A percentile compares a stretch with the other conserved stretches of the same genome.
Conservation (phyloP, 202 grass and related monocot genomes). For the Carex sylvatica region DNA sequence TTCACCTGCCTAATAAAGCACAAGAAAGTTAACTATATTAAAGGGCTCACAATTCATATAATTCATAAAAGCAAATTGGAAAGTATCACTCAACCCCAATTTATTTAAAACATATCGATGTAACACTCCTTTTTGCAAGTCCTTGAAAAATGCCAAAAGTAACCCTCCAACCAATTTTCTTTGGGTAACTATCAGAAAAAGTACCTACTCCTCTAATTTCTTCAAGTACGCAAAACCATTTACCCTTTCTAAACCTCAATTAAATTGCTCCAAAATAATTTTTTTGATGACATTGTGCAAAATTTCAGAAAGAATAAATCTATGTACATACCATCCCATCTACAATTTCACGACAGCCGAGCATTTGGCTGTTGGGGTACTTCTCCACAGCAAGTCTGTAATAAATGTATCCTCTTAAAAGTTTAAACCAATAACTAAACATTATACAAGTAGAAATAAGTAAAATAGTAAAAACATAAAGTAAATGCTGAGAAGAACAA, state of each 20-base stretch:
- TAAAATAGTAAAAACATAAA: not conserved
- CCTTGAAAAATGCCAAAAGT: not conserved
- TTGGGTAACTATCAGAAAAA: not conserved
- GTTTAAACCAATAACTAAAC: not conserved
- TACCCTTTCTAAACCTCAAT: not conserved
- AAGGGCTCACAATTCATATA: not conserved
- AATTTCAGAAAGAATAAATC: slow-evolving; percentile 15
- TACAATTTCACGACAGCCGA: slow-evolving; percentile 54
- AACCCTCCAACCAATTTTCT: not conserved
- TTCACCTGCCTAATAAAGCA: slow-evolving; percentile 54
- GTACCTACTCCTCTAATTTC: not conserved
- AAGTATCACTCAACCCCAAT: not conserved
- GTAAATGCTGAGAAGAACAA: not conserved
- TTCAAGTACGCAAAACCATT: not conserved
- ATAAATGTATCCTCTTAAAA: not conserved
- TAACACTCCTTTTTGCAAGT: not conserved
- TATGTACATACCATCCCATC: slow-evolving; percentile 53
- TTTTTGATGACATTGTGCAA: not conserved
- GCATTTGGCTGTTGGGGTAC: slow-evolving; percentile 64
- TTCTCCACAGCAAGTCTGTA: slow-evolving; percentile 67
- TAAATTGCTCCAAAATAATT: not conserved
- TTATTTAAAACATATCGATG: not conserved
- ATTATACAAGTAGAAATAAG: not conserved
- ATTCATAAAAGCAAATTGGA: slow-evolving; percentile 12
- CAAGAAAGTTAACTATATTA: slow-evolving; percentile 17